These are phyloP conservation scores for Penicillium manginii DNA, from an alignment of 495 filamentous ascomycete genomes.

Conservation along the genomic window DNA sequence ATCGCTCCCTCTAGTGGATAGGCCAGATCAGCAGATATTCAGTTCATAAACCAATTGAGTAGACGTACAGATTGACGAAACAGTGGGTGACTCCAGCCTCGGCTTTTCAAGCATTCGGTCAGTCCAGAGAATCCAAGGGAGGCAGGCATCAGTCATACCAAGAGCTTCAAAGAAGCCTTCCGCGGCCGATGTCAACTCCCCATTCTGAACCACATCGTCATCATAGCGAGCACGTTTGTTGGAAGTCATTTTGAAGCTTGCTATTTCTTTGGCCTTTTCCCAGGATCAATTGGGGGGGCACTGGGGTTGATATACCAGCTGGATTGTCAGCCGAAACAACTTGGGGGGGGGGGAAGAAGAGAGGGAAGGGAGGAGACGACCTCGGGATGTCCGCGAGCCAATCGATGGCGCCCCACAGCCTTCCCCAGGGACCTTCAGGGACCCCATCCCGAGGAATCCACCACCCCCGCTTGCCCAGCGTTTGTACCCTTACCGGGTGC, in stretches of 20 bases:
- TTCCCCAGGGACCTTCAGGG: not conserved
- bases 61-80: conserved; percentile 29
- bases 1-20: conserved; percentile 64
- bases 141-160: conserved; percentile 7
- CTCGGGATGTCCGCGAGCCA: conserved; percentile 13
- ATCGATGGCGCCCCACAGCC: not conserved
- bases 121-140: not conserved
- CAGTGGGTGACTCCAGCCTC: conserved; percentile 28
- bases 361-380: not conserved
- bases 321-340: no score
- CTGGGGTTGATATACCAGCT: no score
- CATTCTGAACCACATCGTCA: conserved; percentile 11
- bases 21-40: conserved; percentile 2
- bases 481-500: no score
- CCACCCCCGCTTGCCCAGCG: no score
- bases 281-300: no score
- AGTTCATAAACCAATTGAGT: not conserved
- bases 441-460: no score
- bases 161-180: conserved; percentile 32
- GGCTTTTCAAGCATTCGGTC: conserved; percentile 13
- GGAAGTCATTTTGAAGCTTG: not conserved
- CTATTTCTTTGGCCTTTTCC: no score
- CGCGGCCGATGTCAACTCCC: conserved; percentile 18
- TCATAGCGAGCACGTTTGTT: conserved; percentile 17
- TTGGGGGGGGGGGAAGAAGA: not conserved